Evolutionary conservation across 495 filamentous ascomycete genomes (phyloP), one percentile per base, ranked within the genome.

Genomic region (Wilcoxina mikolae): DNA sequence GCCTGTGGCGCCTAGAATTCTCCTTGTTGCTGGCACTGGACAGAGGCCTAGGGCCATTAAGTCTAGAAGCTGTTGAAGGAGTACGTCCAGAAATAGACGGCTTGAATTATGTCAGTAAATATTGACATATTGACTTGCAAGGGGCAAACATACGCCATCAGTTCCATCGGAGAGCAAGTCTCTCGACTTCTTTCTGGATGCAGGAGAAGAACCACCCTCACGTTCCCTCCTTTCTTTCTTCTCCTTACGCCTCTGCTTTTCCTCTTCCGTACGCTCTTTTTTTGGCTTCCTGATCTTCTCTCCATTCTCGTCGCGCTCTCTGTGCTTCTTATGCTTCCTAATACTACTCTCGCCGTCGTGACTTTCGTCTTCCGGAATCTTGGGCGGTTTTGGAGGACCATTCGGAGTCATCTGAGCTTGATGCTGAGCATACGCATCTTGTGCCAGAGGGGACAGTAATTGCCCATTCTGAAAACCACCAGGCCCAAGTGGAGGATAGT

Each of bases 21-120:
- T 65, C 63, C 54, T 65, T 66, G 42, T 66, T 65, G 31, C 63
- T 66, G 51, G 64, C 58, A 46, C 59, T 60, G 20, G 58, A 62
- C 38, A 65, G 42, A 20, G 63, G 63, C n/a, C 63, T 51, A 39
- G 63, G 63, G 23, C 63, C 63, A n/a, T 55, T 65, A 23, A 66
- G 43, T 26, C 59, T 55, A 35, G 58, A 62, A 39, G 59, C 62
- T 9, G 56, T 62, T 44, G 63, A 66, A 43, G 62, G 59, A n/a
- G 62, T 60, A n/a, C 63, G 59, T n/a, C 60, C 62, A 7, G 62
- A 62, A 10, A 51, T 56, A 25, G 60, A 61, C n/a, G 62, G 62
- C 17, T 61, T 54, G 53, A 59, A 48, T 57, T 65, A 51, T 53
- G 18, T 17, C 9, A 4, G 43, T 24, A 41, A 51, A 54, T 52